Evolutionary conservation across 2,329 filamentous ascomycete genomes (phyloP), one percentile per base, ranked within the genome.

Genomic region (Trichoderma hamatum): DNA sequence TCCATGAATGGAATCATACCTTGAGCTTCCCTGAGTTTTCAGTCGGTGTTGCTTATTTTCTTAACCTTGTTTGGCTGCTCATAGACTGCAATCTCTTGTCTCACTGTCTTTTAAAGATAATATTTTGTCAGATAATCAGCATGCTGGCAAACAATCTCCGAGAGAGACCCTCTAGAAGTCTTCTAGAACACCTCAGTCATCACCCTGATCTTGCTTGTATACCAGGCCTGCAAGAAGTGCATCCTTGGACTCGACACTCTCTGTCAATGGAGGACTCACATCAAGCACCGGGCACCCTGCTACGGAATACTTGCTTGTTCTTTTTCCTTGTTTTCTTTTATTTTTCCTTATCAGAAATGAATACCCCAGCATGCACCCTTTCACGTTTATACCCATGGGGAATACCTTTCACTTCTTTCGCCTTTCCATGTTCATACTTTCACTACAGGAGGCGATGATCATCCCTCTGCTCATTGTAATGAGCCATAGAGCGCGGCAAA

Each of bases 361-460:
- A 69, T 64, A 66, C 67, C 64, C 39, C 34, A 49, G 56, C 64
- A 55, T 66, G 26, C 26, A 51, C 16, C 55, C 58, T 62, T 58
- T 56, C 56, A 73, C 71, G 71, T 70, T 69, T 73, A 75, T 74
- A 75, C 72, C 74, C 74, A 67, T 71, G 70, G 74, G 69, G 74
- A 59, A 68, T 59, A 70, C 63, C 65, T 69, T 70, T 72, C 70
- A 43, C 36, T 58, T 71, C 61, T 58, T 36, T 34, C 30, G 24
- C 1, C 30, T 43, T 65, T 67, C 10, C 68, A 46, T 72, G 67
- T 75, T 72, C 68, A 71, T 73, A 72, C 70, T 71, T 66, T 66
- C 64, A 59, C 55, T 62, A 68, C 46, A 68, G 46, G 65, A 61
- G 58, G 46, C n/a, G 32, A 26, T 11, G 10, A 66, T 58, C 65